Evolutionary conservation across 1,284 basidiomycete species (phyloP).

Genomic region (Ganoderma sinense): DNA sequence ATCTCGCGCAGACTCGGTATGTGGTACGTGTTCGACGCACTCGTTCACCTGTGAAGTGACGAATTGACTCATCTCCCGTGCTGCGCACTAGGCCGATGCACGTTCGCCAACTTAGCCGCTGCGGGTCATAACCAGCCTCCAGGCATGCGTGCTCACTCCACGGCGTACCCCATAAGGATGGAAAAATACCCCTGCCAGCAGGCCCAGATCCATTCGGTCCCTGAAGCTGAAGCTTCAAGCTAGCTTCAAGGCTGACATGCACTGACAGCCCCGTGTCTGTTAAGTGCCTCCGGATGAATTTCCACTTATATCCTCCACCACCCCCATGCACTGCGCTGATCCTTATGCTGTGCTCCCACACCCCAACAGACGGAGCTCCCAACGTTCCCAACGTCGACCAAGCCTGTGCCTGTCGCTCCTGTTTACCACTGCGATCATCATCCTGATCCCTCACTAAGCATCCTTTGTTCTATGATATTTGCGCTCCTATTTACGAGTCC

Average conservation of each 20-base stretch:
- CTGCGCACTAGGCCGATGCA: neutral
- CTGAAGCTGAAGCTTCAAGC: neutral
- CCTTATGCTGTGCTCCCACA: neutral
- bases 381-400: neutral
- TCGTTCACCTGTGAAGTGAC: neutral
- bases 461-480: neutral
- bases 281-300: neutral
- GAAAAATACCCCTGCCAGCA: neutral
- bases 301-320: neutral
- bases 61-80: neutral
- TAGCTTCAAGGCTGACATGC: too few relatives aligned
- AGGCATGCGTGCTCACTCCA: neutral
- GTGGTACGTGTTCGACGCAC: neutral
- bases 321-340: neutral
- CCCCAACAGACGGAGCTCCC: neutral
- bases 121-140: neutral
- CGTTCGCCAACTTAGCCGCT: neutral
- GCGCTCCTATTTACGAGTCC: neutral
- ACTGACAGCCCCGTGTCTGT: neutral
- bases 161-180: neutral
- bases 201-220: neutral
- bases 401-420: neutral
- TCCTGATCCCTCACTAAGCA: neutral
- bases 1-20: too few relatives aligned
- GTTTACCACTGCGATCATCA: neutral